Evolutionary conservation across 345 rosid genomes (phyloP).

Genomic region (Rhizophora apiculata): DNA sequence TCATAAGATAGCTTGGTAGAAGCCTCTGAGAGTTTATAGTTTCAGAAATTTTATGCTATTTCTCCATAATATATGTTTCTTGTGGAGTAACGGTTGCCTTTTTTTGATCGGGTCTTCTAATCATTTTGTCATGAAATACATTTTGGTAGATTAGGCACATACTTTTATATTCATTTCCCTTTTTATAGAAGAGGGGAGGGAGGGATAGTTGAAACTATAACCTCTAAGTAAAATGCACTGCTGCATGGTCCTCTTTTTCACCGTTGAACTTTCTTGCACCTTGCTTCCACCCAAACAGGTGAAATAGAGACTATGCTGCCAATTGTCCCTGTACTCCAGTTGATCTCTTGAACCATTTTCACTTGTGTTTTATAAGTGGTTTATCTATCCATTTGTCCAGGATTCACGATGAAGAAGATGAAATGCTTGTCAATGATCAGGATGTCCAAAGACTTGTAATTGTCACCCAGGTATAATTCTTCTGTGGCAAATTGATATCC

Average conservation of each 20-base stretch:
- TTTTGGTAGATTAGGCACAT: background rate
- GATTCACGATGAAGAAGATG: slow-evolving; percentile 84
- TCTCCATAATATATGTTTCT: too few relatives aligned
- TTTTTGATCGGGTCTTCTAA: background rate
- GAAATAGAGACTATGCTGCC: too few relatives aligned
- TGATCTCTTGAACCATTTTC: background rate
- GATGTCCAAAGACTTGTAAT: slow-evolving; percentile 94
- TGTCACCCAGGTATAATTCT: slow-evolving; percentile 74
- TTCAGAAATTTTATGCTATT: too few relatives aligned
- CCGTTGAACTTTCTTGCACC: background rate
- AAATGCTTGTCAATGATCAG: slow-evolving; percentile 58
- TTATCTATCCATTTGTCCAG: slow-evolving; percentile 29
- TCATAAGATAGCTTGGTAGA: too few relatives aligned
- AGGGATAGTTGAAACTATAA: too few relatives aligned
- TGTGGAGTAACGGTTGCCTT: too few relatives aligned
- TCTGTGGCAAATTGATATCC: background rate
- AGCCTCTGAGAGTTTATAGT: too few relatives aligned
- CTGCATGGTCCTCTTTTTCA: too few relatives aligned
- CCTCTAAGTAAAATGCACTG: too few relatives aligned
- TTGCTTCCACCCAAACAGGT: background rate
- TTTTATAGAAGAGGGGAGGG: background rate
- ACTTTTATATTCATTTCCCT: background rate
- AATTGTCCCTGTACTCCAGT: background rate
- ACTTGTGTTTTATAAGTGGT: background rate
- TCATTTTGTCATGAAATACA: background rate